A percentile compares a stretch with the other conserved stretches of the same genome.
Conservation (phyloP, 1,284 basidiomycete genomes). For the Rhodofomes roseus region DNA sequence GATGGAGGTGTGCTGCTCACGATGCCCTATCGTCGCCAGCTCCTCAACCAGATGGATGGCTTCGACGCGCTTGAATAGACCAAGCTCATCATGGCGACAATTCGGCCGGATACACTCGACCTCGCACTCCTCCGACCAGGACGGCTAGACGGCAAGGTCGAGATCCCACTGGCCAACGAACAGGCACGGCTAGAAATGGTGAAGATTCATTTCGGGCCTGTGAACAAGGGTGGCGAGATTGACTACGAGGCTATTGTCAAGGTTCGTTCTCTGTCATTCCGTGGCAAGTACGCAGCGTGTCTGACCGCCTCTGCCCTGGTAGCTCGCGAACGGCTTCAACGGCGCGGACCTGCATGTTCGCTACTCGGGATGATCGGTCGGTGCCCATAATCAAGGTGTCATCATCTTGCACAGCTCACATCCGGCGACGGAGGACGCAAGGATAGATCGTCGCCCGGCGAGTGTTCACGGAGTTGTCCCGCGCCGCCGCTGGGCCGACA, state of each 20-base stretch:
- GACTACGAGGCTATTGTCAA: constrained; percentile 98
- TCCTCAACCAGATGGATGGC: constrained; percentile 99
- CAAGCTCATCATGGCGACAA: constrained; percentile 99
- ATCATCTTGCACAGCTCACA: not conserved
- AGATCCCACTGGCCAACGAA: constrained; percentile 97
- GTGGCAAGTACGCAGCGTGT: not conserved
- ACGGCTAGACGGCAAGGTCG: constrained; percentile 96
- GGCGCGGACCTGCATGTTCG: constrained; percentile 99
- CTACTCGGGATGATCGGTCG: constrained; percentile 91
- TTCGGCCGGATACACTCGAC: constrained; percentile 95
- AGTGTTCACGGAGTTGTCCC: too few species aligned
- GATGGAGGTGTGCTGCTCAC: constrained; percentile 76
- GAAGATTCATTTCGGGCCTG: constrained; percentile 94
- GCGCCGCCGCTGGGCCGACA: too few species aligned
- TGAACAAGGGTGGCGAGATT: constrained; percentile 94
- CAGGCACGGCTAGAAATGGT: constrained; percentile 94
- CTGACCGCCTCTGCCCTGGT: not conserved
- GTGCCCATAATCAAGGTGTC: constrained; percentile 17
- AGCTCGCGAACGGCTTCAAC: constrained; percentile 91
- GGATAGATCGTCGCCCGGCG: too few species aligned
- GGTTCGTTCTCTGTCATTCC: constrained; percentile 36
- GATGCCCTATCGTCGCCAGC: constrained; percentile 38
- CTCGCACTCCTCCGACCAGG: constrained; percentile 96
- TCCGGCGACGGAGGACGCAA: too few species aligned
- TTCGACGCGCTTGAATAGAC: constrained; percentile 96